Percentiles rank a stretch among this genome's conserved stretches.
phyloP scores from a whole-genome alignment of 352 stramenopile genomes.

The Globisporangium nagaii region DNA sequence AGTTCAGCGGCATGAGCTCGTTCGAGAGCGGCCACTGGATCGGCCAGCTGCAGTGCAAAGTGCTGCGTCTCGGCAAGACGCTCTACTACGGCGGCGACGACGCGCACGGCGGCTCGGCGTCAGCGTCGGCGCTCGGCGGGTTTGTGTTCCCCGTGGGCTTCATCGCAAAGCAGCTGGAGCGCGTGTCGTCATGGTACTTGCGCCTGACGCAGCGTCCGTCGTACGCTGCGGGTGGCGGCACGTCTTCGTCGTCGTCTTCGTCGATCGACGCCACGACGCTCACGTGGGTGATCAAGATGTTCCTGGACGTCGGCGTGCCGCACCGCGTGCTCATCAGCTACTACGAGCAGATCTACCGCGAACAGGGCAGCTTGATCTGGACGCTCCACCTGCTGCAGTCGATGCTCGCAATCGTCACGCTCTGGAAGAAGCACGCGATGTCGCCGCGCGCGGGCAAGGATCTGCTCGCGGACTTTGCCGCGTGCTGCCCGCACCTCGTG shows the following conservation, averaged over 20 bases:
- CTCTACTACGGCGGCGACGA: constrained; percentile 59
- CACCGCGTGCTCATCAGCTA: constrained; percentile 67
- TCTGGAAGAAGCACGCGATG: constrained; percentile 82
- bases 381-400: constrained; percentile 73
- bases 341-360: constrained; percentile 79
- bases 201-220: constrained; percentile 46
- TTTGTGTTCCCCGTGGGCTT: constrained; percentile 78
- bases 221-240: constrained; percentile 21
- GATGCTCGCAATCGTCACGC: constrained; percentile 63
- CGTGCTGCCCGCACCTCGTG: constrained; percentile 71
- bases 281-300: constrained; percentile 80
- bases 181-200: constrained; percentile 75
- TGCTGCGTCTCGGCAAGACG: constrained; percentile 68
- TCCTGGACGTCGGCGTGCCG: constrained; percentile 75
- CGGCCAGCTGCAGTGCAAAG: constrained; percentile 70
- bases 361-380: constrained; percentile 53
- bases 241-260: constrained; percentile 40
- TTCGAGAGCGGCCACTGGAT: constrained; percentile 82
- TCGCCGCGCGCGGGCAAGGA: constrained; percentile 65
- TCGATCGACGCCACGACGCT: constrained; percentile 64
- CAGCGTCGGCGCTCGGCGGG: constrained; percentile 23
- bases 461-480: constrained; percentile 63
- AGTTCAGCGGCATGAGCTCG: constrained; percentile 29
- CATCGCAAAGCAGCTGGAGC: constrained; percentile 69
- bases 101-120: constrained; percentile 31